These are phyloP conservation scores for Ganoderma meredithae DNA, from an alignment of 1,284 basidiomycete genomes.

Conservation along the genomic window DNA sequence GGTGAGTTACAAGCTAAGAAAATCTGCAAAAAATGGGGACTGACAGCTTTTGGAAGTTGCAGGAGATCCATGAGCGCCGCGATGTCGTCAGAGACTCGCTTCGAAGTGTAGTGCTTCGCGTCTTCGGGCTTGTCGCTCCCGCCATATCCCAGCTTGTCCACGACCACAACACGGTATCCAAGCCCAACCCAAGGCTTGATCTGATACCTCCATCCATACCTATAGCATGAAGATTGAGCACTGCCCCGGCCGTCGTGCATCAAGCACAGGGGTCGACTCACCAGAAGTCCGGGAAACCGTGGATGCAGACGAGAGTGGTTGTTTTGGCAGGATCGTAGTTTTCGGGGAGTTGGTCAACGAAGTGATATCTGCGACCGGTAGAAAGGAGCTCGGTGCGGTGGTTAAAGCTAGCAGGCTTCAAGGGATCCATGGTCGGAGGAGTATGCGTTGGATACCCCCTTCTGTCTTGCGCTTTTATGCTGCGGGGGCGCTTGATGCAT, in stretches of 20 bases:
- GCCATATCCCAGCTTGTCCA: slow-evolving; percentile 79
- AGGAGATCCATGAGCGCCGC: slow-evolving; percentile 67
- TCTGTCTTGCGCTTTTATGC: slow-evolving; percentile 24
- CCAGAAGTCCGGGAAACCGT: slow-evolving; percentile 80
- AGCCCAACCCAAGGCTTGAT: slow-evolving; percentile 68
- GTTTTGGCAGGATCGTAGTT: slow-evolving; percentile 48
- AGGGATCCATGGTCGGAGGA: slow-evolving; percentile 53
- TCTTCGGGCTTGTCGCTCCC: slow-evolving; percentile 68
- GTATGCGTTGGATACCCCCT: slow-evolving; percentile 3
- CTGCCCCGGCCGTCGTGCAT: not conserved
- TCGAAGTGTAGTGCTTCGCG: slow-evolving; percentile 62
- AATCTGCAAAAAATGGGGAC: slow-evolving; percentile 34
- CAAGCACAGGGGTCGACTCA: slow-evolving; percentile 32
- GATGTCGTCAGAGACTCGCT: slow-evolving; percentile 65
- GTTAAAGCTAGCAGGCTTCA: slow-evolving; percentile 57
- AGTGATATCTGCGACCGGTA: slow-evolving; percentile 69
- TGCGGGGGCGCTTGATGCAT: slow-evolving; percentile 20
- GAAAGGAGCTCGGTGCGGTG: slow-evolving; percentile 57
- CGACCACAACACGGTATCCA: slow-evolving; percentile 73
- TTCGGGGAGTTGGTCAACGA: slow-evolving; percentile 66
- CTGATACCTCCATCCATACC: slow-evolving; percentile 77
- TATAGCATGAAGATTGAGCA: slow-evolving; percentile 32
- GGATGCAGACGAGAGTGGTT: slow-evolving; percentile 68
- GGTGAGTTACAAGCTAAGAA: slow-evolving; percentile 6
- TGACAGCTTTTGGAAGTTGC: slow-evolving; percentile 57